These are phyloP conservation scores for Osmanthus fragrans DNA, from an alignment of 257 asterid species.

Conservation along the genomic window DNA sequence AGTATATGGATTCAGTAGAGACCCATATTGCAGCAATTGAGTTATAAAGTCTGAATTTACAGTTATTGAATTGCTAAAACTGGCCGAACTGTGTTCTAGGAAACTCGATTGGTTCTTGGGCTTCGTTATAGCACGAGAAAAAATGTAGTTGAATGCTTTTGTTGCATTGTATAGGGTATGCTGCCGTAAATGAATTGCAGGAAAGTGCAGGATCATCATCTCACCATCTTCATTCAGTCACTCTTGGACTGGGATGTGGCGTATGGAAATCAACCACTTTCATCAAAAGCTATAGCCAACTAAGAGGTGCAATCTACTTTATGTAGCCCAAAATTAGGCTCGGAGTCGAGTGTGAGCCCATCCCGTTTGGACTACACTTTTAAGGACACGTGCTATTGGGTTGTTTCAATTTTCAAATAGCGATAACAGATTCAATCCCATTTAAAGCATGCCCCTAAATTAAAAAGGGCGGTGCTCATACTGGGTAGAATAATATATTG, in stretches of 20 bases:
- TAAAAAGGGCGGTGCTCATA: too few relatives aligned
- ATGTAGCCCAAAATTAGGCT: too few relatives aligned
- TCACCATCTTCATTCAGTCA: conserved; percentile 8
- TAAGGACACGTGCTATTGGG: too few relatives aligned
- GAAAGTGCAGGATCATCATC: conserved; percentile 18
- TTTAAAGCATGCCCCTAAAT: too few relatives aligned
- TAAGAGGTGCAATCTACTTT: too few relatives aligned
- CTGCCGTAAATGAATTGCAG: neutral
- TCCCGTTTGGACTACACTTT: too few relatives aligned
- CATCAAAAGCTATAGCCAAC: too few relatives aligned
- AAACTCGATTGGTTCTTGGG: neutral
- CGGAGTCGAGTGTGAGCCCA: too few relatives aligned
- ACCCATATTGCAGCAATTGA: conserved; percentile 29
- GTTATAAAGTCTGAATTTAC: conserved; percentile 20
- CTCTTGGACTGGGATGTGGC: neutral
- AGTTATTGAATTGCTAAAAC: neutral
- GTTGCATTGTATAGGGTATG: neutral
- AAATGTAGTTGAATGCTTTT: conserved; percentile 16
- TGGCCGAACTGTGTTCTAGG: neutral
- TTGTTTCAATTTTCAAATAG: too few relatives aligned
- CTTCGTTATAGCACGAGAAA: conserved; percentile 18
- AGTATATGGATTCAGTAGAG: conserved; percentile 29
- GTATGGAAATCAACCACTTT: too few relatives aligned
- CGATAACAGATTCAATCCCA: too few relatives aligned
- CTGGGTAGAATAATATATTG: too few relatives aligned